These are phyloP conservation scores for Termitomyces sp. DNA, from an alignment of 768 basidiomycete genomes.

Conservation along the genomic window DNA sequence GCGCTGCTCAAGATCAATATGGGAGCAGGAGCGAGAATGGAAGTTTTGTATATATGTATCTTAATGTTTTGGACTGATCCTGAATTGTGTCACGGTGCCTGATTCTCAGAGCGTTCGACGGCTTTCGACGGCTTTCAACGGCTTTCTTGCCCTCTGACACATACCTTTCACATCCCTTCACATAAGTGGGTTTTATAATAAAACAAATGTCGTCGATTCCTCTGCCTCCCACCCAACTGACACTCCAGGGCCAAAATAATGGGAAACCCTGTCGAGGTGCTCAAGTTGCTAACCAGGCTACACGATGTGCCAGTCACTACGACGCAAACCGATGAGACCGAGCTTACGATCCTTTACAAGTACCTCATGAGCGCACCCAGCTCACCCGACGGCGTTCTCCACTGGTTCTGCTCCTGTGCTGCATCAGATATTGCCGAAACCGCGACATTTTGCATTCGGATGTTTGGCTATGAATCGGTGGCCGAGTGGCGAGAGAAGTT, in stretches of 20 bases:
- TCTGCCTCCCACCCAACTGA: neutral
- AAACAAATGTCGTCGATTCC: neutral
- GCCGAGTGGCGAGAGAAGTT: constrained; percentile 59
- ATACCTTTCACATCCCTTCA: neutral
- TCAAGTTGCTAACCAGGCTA: constrained; percentile 45
- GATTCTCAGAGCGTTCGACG: neutral
- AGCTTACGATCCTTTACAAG: constrained; percentile 43
- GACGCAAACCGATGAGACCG: constrained; percentile 36
- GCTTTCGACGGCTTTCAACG: too few relatives aligned
- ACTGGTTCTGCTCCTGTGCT: constrained; percentile 81
- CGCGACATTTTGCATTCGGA: constrained; percentile 75
- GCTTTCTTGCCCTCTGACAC: neutral
- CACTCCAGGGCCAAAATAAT: neutral
- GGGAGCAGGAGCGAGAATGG: neutral
- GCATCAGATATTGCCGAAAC: constrained; percentile 50
- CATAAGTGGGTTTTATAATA: neutral
- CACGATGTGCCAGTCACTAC: constrained; percentile 56
- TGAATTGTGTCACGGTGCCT: neutral
- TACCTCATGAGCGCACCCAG: constrained; percentile 46
- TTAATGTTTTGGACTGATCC: too few relatives aligned
- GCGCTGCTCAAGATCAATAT: neutral
- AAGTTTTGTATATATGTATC: neutral
- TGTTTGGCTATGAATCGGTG: constrained; percentile 75
- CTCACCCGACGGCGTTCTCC: constrained; percentile 35
- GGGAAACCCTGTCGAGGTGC: constrained; percentile 28